Percentiles rank a stretch among this genome's conserved stretches.
phyloP scores from a whole-genome alignment of 2,329 filamentous ascomycete species.

The Aspergillus sp. region DNA sequence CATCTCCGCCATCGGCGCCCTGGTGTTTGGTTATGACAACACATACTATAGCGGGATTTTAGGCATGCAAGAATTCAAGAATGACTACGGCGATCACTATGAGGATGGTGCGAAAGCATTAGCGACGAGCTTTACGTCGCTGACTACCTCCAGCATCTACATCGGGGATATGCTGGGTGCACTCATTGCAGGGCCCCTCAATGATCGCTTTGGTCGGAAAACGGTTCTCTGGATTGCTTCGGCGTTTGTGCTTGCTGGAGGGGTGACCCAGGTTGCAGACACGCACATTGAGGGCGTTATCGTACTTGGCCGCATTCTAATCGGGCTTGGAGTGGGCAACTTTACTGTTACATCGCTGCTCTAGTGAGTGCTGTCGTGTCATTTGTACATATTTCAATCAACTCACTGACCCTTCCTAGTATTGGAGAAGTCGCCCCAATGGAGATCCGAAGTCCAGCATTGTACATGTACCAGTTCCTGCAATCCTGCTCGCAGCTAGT shows the following conservation, averaged over 20 bases:
- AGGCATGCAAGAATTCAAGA: slow-evolving; percentile 27
- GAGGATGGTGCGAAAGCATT: slow-evolving; percentile 23
- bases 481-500: slow-evolving; percentile 33
- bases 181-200: slow-evolving; percentile 38
- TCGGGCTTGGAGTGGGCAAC: slow-evolving; percentile 34
- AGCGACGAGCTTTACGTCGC: slow-evolving; percentile 30
- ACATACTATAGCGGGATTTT: slow-evolving; percentile 34
- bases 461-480: slow-evolving; percentile 35
- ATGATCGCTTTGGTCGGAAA: slow-evolving; percentile 40
- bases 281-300: slow-evolving; percentile 27
- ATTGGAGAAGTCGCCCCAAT: slow-evolving; percentile 35
- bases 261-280: slow-evolving; percentile 28
- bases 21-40: slow-evolving; percentile 33
- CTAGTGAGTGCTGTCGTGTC: slow-evolving; percentile 14
- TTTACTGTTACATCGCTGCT: slow-evolving; percentile 35
- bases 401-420: background rate
- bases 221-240: slow-evolving; percentile 38
- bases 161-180: slow-evolving; percentile 44
- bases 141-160: slow-evolving; percentile 43
- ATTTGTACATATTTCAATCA: no score
- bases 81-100: slow-evolving; percentile 27
- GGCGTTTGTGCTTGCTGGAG: slow-evolving; percentile 35
- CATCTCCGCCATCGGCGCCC: slow-evolving; percentile 30
- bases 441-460: slow-evolving; percentile 28
- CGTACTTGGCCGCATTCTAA: slow-evolving; percentile 29